A percentile compares a stretch with the other conserved stretches of the same genome.
phyloP scores from a whole-genome alignment of 176 grass and related monocot genomes.

The Secale cereale region DNA sequence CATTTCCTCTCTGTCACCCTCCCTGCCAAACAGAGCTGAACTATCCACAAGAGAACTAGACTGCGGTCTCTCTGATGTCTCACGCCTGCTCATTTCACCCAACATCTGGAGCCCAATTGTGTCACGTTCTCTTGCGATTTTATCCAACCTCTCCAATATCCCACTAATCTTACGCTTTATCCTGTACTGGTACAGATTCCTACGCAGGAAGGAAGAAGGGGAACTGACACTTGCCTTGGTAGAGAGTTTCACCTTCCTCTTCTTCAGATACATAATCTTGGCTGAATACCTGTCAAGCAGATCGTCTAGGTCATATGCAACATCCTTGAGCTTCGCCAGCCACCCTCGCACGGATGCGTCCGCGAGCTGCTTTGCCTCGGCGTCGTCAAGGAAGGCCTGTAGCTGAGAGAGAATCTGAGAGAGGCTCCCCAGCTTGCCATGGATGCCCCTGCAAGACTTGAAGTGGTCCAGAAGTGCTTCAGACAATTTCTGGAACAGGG shows the following conservation, averaged over 20 bases:
- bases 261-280: slow-evolving; percentile 28
- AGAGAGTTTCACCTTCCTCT: slow-evolving; percentile 9
- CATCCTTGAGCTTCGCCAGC: slow-evolving; percentile 64
- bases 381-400: slow-evolving; percentile 62
- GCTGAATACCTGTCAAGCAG: slow-evolving; percentile 54
- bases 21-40: slow-evolving; percentile 61
- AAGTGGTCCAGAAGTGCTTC: slow-evolving; percentile 48
- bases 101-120: slow-evolving; percentile 51
- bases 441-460: slow-evolving; percentile 44
- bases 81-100: slow-evolving; percentile 35
- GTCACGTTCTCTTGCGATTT: slow-evolving; percentile 53
- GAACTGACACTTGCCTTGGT: slow-evolving; percentile 34
- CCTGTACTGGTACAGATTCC: slow-evolving; percentile 36
- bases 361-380: slow-evolving; percentile 56
- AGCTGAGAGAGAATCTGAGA: slow-evolving; percentile 41
- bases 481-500: slow-evolving; percentile 63
- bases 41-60: slow-evolving; percentile 67
- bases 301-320: slow-evolving; percentile 69
- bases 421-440: slow-evolving; percentile 46
- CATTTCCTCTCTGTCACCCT: slow-evolving; percentile 54
- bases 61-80: slow-evolving; percentile 33
- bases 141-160: slow-evolving; percentile 56
- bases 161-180: slow-evolving; percentile 41
- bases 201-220: slow-evolving; percentile 30
- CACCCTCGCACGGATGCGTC: slow-evolving; percentile 47